Evolutionary conservation across 176 grass and related monocot genomes (phyloP), one percentile per base, ranked within the genome.

Genomic region (Miscanthus lutarioriparius): DNA sequence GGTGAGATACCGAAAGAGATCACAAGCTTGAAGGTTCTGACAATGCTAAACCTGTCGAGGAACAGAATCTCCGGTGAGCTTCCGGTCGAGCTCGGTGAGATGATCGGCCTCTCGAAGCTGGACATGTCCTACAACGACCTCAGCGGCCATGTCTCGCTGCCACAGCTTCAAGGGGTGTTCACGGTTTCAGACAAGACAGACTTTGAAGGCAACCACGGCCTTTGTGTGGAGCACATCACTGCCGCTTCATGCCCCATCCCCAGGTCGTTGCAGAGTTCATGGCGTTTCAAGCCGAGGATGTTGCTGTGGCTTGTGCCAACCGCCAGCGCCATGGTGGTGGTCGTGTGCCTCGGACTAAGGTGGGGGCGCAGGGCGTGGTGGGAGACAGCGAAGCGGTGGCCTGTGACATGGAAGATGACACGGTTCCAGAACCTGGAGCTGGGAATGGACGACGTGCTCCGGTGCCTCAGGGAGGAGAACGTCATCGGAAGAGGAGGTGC

Each of bases 401-500:
- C 14, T 16, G 4, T 1, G 45, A 1, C 45, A 5, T 48, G 45
- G 45, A 48, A 48, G 82, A 83, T 95, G 89, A 92, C 96, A 10
- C 78, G 78, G 70, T 98, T 98, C 90, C 91, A 93, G 72, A 61
- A 74, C 87, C 33, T 93, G 27, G 89, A 87, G 45, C 90, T 98
- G 32, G 73, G 23, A 43, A 71, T 67, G 10, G 91, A 83, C 40
- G 96, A 94, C 79, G 85, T 95, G 47, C 85, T 94, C 7, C 85
- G 92, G 68, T 93, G 96, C 82, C 76, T 93, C 32, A 90, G 90
- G 69, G 91, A 95, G 35, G 93, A 95, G 75, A 95, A 93, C 85
- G 65, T 92, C 76, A 91, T 94, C 62, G 95, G 92, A 20, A 94
- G 89, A 80, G 95, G 95, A 33, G 92, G 92, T 15, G 92, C 95